A percentile compares a stretch with the other conserved stretches of the same genome.
Evolutionary conservation across 1,139 yeast species (phyloP).

Genomic region (Zygoascus hellenicus): DNA sequence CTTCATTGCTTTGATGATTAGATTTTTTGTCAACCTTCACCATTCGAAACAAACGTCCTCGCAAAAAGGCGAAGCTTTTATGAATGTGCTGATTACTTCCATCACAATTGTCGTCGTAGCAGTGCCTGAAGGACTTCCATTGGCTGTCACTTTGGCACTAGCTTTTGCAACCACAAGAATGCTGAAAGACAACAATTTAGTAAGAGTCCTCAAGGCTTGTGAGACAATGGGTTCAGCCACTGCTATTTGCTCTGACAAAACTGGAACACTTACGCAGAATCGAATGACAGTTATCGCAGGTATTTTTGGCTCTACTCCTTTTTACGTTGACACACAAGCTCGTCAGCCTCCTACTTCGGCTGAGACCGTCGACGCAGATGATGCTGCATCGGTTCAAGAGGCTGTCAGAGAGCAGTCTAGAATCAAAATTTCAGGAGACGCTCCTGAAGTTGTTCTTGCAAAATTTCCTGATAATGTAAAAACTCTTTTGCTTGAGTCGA

Average conservation of each 20-base stretch:
- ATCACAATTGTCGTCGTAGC: conserved; percentile 94
- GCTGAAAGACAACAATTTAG: conserved; percentile 95
- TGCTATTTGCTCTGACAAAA: conserved; percentile 90
- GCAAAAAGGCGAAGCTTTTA: conserved; percentile 75
- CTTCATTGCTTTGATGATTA: conserved; percentile 70
- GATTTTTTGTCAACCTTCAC: conserved; percentile 65
- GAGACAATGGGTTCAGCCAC: conserved; percentile 99
- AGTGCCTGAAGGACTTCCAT: conserved; percentile 95
- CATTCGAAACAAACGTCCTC: conserved; percentile 49
- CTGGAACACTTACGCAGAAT: conserved; percentile 81
- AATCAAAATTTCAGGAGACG: background rate
- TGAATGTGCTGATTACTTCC: conserved; percentile 83
- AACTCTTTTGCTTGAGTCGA: conserved; percentile 50
- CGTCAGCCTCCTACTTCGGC: conserved; percentile 11
- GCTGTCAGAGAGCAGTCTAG: background rate
- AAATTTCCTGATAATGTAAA: conserved; percentile 32
- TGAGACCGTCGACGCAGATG: conserved; percentile 10
- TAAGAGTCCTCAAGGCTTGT: conserved; percentile 88
- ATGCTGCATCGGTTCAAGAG: background rate
- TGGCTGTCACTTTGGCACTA: conserved; percentile 91
- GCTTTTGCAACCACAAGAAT: conserved; percentile 98
- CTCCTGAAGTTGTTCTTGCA: conserved; percentile 34
- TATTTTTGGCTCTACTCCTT: conserved; percentile 47
- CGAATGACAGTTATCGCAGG: conserved; percentile 85
- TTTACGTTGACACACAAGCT: conserved; percentile 30